phyloP scores from a whole-genome alignment of 73 alveolate species.

The Paramecium tetraurelia region DNA sequence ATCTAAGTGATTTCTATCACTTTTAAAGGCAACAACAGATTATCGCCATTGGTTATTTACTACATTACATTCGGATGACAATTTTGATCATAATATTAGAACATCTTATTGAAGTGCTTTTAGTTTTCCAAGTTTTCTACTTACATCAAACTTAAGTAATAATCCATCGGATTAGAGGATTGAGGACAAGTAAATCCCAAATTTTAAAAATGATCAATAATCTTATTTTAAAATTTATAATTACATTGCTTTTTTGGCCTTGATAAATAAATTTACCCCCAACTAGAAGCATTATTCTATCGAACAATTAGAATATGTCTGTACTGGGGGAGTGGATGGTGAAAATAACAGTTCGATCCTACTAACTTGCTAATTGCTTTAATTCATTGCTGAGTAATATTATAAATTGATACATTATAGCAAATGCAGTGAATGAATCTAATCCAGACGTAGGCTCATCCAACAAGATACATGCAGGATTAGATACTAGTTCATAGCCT shows the following conservation, averaged over 20 bases:
- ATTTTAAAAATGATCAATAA: not conserved
- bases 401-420: conserved; percentile 3
- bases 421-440: conserved; percentile 64
- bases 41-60: not conserved
- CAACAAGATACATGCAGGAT: conserved; percentile 53
- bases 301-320: conserved; percentile 64
- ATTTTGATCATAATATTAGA: not conserved
- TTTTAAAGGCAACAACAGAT: not conserved
- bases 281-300: conserved; percentile 60
- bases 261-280: conserved; percentile 60
- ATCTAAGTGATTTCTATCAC: not conserved
- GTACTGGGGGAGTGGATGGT: conserved; percentile 66
- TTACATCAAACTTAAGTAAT: conserved; percentile 12
- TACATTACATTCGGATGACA: not conserved
- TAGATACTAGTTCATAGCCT: conserved; percentile 59
- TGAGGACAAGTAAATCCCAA: conserved; percentile 53
- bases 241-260: conserved; percentile 8
- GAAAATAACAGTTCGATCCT: conserved; percentile 50
- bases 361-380: not conserved
- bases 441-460: conserved; percentile 74
- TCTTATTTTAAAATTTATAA: not conserved
- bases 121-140: not conserved
- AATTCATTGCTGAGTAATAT: not conserved
- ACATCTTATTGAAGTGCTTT: not conserved
- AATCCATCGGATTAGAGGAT: conserved; percentile 55